A percentile compares a stretch with the other conserved stretches of the same genome.
Conservation (phyloP, 2,329 filamentous ascomycete species). For the Fusarium beomiforme region DNA sequence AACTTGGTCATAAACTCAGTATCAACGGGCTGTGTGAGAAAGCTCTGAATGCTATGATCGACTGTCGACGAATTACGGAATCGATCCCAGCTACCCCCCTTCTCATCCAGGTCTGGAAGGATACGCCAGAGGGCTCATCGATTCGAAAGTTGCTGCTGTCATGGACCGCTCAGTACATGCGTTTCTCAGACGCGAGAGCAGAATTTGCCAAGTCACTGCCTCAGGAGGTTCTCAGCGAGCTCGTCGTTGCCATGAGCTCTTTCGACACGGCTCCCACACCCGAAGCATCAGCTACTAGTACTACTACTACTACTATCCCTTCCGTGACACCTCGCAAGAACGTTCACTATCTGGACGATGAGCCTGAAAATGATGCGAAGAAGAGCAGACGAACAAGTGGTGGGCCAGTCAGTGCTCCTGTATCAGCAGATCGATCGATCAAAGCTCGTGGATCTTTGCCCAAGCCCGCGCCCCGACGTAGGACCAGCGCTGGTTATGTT, state of each 20-base stretch:
- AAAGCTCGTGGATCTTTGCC: slow-evolving; percentile 46
- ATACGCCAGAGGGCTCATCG: slow-evolving; percentile 68
- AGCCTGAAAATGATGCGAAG: slow-evolving; percentile 54
- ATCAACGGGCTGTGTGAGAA: slow-evolving; percentile 66
- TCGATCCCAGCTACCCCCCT: slow-evolving; percentile 67
- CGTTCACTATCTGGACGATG: slow-evolving; percentile 60
- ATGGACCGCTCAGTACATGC: slow-evolving; percentile 73
- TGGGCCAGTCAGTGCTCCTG: slow-evolving; percentile 10
- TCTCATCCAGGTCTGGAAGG: slow-evolving; percentile 69
- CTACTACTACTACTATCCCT: slow-evolving; percentile 23
- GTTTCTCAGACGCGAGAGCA: slow-evolving; percentile 63
- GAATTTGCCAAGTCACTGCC: slow-evolving; percentile 70
- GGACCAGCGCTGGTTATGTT: slow-evolving; percentile 46
- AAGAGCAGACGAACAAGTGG: slow-evolving; percentile 55
- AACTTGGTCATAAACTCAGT: slow-evolving; percentile 61
- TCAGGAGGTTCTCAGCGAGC: slow-evolving; percentile 69
- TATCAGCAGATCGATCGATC: slow-evolving; percentile 36
- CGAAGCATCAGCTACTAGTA: slow-evolving; percentile 34
- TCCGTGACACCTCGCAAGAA: slow-evolving; percentile 53
- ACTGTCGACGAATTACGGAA: slow-evolving; percentile 62
- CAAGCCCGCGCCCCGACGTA: slow-evolving; percentile 49
- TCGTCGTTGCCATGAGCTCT: slow-evolving; percentile 70
- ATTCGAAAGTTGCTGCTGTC: slow-evolving; percentile 67
- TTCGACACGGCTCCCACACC: slow-evolving; percentile 54
- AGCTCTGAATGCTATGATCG: slow-evolving; percentile 66